phyloP scores from a whole-genome alignment of 2,329 filamentous ascomycete species.

The Chalara sp. region DNA sequence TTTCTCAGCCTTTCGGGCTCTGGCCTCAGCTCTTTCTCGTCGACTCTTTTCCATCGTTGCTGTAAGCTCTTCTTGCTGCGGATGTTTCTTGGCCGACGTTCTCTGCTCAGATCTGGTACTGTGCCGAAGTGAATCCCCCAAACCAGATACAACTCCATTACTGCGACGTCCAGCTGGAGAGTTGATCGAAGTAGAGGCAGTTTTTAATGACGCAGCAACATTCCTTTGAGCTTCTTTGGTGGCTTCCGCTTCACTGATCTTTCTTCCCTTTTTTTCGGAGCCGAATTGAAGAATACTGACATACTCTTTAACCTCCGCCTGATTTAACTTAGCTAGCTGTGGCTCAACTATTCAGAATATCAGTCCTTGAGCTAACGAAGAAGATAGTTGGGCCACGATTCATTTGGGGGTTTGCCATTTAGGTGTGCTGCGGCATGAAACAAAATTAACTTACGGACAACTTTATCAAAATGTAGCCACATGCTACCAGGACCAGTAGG shows the following conservation, averaged over 20 bases:
- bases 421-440: no score
- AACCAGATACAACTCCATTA: no score
- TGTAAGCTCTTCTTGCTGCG: no score
- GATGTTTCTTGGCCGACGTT: no score
- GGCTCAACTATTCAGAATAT: conserved; percentile 35
- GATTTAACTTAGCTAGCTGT: conserved; percentile 43
- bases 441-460: conserved; percentile 27
- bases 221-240: conserved; percentile 17
- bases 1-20: conserved; percentile 20
- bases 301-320: conserved; percentile 57
- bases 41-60: not conserved
- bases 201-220: conserved; percentile 3
- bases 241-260: conserved; percentile 35
- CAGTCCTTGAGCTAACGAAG: no score
- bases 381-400: no score
- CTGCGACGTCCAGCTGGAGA: no score
- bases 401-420: no score
- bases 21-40: conserved; percentile 20
- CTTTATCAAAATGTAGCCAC: conserved; percentile 58
- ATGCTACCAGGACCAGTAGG: conserved; percentile 52
- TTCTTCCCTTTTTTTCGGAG: conserved; percentile 43
- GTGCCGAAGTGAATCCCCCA: no score
- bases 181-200: no score
- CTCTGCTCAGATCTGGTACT: no score
- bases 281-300: conserved; percentile 54